A percentile compares a stretch with the other conserved stretches of the same genome.
These are phyloP conservation scores for Arthrobotrys iridis DNA, from an alignment of 2,329 filamentous ascomycete species.

Conservation along the genomic window DNA sequence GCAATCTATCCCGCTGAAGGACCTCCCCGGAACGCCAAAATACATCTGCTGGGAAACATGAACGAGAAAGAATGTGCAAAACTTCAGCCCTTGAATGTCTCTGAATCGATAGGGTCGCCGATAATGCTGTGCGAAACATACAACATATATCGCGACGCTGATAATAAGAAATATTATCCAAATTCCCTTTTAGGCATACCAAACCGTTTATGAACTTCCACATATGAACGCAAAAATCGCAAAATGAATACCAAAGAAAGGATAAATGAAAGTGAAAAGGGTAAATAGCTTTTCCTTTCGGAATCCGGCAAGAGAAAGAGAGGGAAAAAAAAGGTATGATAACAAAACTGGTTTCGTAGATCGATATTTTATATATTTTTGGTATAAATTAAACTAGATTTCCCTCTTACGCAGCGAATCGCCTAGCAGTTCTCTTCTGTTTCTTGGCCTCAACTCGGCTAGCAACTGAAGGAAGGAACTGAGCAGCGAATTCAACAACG, in stretches of 20 bases:
- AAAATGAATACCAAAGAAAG: conserved; percentile 4
- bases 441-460: conserved; percentile 23
- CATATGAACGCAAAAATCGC: not conserved
- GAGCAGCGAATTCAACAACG: conserved; percentile 51
- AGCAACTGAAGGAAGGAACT: conserved; percentile 35
- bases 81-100: not conserved
- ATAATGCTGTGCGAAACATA: not conserved
- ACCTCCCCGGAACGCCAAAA: conserved; percentile 6
- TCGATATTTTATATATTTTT: too few species aligned
- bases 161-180: conserved; percentile 2
- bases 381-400: not conserved
- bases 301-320: not conserved
- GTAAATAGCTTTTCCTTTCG: conserved; percentile 1
- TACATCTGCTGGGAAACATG: not conserved
- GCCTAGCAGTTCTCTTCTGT: conserved; percentile 13
- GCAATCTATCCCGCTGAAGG: conserved; percentile 1
- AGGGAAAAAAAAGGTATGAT: too few species aligned
- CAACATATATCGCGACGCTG: not conserved
- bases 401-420: conserved; percentile 2
- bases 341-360: not conserved
- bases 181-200: conserved; percentile 18
- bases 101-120: not conserved
- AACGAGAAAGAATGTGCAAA: not conserved
- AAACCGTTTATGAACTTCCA: not conserved
- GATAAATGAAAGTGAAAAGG: not conserved